Evolutionary conservation across 371 early-diverging fungal species (phyloP).

Genomic region (Apophysomyces variabilis): DNA sequence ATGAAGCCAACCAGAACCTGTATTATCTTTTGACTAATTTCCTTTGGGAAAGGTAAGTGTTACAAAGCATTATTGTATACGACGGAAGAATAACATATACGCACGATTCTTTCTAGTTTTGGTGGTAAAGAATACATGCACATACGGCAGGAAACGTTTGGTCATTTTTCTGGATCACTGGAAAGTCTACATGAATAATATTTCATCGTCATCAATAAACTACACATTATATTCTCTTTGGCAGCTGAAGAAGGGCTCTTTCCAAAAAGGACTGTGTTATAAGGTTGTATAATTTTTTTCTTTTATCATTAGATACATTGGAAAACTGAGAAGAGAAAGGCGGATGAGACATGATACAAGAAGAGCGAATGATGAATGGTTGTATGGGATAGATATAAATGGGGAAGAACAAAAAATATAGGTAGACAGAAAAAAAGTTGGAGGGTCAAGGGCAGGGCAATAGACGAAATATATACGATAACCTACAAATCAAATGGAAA

Average conservation of each 20-base stretch:
- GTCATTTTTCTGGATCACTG: conserved; percentile 37
- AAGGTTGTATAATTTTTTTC: not conserved
- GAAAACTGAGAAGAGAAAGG: not conserved
- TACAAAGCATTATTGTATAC: not conserved
- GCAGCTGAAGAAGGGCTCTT: not conserved
- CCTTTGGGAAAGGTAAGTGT: conserved; percentile 47
- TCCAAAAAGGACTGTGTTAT: not conserved
- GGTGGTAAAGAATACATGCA: conserved; percentile 52
- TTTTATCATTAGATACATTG: not conserved
- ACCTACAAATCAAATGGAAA: not conserved
- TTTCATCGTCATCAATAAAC: not conserved
- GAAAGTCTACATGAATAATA: not conserved
- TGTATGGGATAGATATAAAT: too few species aligned
- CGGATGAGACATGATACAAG: conserved; percentile 8
- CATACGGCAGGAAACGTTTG: conserved; percentile 41
- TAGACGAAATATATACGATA: not conserved
- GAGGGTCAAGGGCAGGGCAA: not conserved
- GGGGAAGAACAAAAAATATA: not conserved
- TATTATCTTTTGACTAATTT: conserved; percentile 51
- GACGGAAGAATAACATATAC: not conserved
- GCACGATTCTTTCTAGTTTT: conserved; percentile 31
- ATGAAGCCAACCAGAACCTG: conserved; percentile 71
- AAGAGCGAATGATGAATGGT: not conserved
- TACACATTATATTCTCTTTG: too few species aligned
- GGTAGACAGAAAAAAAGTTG: not conserved